Conservation (phyloP, 805 yeast species). For the Candida pini region DNA sequence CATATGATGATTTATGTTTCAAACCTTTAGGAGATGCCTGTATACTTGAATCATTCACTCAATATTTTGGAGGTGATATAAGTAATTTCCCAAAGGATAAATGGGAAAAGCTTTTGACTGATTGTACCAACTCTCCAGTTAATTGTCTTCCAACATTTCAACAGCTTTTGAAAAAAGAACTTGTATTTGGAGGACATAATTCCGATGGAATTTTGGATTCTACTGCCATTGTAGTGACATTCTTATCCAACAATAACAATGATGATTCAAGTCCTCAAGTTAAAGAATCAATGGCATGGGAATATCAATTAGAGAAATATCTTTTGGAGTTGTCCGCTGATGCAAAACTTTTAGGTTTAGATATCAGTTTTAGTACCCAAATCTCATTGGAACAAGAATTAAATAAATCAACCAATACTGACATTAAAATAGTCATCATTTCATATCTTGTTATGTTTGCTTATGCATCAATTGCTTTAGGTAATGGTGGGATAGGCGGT, state of each 20-base stretch:
- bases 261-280: constrained; percentile 38
- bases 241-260: constrained; percentile 54
- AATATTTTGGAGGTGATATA: constrained; percentile 71
- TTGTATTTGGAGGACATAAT: constrained; percentile 59
- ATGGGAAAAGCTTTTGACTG: constrained; percentile 52
- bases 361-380: constrained; percentile 74
- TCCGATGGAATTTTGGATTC: constrained; percentile 47
- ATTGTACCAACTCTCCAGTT: constrained; percentile 78
- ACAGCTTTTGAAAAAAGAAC: constrained; percentile 73
- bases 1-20: constrained; percentile 68
- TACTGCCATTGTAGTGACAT: constrained; percentile 70
- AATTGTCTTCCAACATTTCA: constrained; percentile 86
- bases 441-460: constrained; percentile 85
- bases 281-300: constrained; percentile 54
- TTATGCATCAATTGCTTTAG: constrained; percentile 79
- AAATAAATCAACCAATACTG: constrained; percentile 76
- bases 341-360: constrained; percentile 47
- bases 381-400: constrained; percentile 80
- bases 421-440: constrained; percentile 57
- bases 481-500: constrained; percentile 33
- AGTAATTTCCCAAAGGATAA: constrained; percentile 38
- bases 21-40: constrained; percentile 79
- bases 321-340: constrained; percentile 39
- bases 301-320: constrained; percentile 54
- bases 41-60: constrained; percentile 82